Evolutionary conservation across 805 yeast genomes (phyloP), one percentile per base, ranked within the genome.

Genomic region (Kluyveromyces wickerhamii): DNA sequence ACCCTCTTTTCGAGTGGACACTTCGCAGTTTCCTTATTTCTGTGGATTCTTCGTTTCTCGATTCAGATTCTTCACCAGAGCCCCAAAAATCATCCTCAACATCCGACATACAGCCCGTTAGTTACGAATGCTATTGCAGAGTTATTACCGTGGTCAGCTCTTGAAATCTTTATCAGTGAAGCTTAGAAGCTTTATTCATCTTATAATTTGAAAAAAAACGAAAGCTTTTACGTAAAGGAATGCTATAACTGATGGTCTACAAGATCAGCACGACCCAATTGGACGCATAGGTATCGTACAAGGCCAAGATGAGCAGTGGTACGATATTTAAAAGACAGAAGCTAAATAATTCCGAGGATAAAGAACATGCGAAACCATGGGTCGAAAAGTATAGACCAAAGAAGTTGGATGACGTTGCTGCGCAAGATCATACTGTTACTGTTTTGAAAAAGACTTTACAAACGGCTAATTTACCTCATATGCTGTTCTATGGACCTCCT

Each of bases 331-430:
- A 57, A 37, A 60, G 47, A 38, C 57, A 59, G 21, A 54, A 54
- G 29, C 22, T 51, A 2, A 40, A 37, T 5, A 22, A 38, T 4
- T 23, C 39, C 6, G 42, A 32, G 1, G 47, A 42, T 13, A 40
- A 44, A 9, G 60, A 53, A 21, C 52, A 58, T 25, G 49, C 54
- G n/a, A 59, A 63, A 33, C 96, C 96, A 3, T 86, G 96, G 96
- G 94, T 87, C 14, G 96, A 86, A 55, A 86, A 86, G 67, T 83
- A 83, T 57, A 85, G 99, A 45, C 99, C 99, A 10, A 79, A 76
- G 54, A 75, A 71, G 29, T 67, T 92, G 25, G 83, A 77, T 47
- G 97, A 92, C 45, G 86, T 92, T 13, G 69, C 96, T 4, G 84
- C 97, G 0, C 99, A 92, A 54, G 89, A 79, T 32, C 87, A 85